These are phyloP conservation scores for Bonia amplexicaulis DNA, from an alignment of 176 grass and related monocot species.

Conservation along the genomic window DNA sequence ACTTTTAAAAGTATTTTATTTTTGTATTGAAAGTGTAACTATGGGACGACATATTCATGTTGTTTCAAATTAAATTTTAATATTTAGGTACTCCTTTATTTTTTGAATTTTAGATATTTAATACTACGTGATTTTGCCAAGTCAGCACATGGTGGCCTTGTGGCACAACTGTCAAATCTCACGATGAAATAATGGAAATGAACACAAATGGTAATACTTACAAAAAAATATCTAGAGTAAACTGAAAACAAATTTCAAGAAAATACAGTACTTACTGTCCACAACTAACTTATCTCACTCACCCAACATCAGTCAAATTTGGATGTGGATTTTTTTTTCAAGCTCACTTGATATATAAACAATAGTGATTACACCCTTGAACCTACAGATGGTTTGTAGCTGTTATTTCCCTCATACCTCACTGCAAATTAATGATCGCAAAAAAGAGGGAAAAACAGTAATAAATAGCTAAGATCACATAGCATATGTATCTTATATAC, in stretches of 20 bases:
- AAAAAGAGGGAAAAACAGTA: not conserved
- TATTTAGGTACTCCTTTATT: not conserved
- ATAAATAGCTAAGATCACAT: not conserved
- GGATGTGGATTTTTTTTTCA: not conserved
- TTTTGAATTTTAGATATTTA: not conserved
- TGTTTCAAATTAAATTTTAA: not conserved
- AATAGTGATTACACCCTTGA: not conserved
- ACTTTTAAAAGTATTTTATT: not conserved
- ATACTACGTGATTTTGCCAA: not conserved
- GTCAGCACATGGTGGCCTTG: not conserved
- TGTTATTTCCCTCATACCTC: not conserved
- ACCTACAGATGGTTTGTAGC: not conserved
- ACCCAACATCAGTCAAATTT: not conserved
- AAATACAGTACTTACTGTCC: not conserved
- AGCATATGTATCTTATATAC: not conserved
- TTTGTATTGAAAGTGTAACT: not conserved
- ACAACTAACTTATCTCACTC: not conserved
- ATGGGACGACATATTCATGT: not conserved
- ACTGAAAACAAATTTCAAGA: not conserved
- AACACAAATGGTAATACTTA: not conserved
- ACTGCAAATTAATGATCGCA: not conserved
- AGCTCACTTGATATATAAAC: not conserved
- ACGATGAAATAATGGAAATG: not conserved
- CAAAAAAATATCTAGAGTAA: not conserved
- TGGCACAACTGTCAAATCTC: not conserved